A percentile compares a stretch with the other conserved stretches of the same genome.
Evolutionary conservation across 345 rosid species (phyloP).

Genomic region (Eucalyptus globulus): DNA sequence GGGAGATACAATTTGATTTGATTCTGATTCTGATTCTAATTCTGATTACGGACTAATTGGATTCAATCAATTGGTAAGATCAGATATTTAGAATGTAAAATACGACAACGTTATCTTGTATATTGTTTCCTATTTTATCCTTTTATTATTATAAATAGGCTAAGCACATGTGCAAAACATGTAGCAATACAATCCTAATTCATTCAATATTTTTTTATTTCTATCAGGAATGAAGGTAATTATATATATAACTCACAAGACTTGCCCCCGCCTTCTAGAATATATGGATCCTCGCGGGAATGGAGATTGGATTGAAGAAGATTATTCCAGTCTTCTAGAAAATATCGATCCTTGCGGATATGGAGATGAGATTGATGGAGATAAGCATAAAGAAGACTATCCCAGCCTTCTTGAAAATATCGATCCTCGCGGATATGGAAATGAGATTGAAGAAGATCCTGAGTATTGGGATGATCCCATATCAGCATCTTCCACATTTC

Average conservation of each 20-base stretch:
- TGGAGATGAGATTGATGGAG: too few relatives aligned
- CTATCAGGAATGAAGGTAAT: fast-evolving
- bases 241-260: fast-evolving
- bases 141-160: background rate
- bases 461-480: background rate
- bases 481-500: background rate
- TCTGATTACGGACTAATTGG: background rate
- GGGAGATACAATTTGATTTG: too few relatives aligned
- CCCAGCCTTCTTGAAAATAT: too few relatives aligned
- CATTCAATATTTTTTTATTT: background rate
- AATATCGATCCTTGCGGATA: too few relatives aligned
- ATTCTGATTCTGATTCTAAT: background rate
- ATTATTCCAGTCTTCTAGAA: too few relatives aligned
- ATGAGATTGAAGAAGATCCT: background rate
- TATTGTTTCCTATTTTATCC: background rate
- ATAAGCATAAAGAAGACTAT: too few relatives aligned
- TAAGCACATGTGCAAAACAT: background rate
- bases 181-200: too few relatives aligned
- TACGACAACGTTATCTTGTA: fast-evolving
- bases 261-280: too few relatives aligned
- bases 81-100: fast-evolving
- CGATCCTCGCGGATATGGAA: too few relatives aligned
- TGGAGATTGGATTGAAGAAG: background rate
- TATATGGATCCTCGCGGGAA: too few relatives aligned
- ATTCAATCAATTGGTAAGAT: background rate